Evolutionary conservation across 768 basidiomycete species (phyloP).

Genomic region (Phlegmacium glaucopus): DNA sequence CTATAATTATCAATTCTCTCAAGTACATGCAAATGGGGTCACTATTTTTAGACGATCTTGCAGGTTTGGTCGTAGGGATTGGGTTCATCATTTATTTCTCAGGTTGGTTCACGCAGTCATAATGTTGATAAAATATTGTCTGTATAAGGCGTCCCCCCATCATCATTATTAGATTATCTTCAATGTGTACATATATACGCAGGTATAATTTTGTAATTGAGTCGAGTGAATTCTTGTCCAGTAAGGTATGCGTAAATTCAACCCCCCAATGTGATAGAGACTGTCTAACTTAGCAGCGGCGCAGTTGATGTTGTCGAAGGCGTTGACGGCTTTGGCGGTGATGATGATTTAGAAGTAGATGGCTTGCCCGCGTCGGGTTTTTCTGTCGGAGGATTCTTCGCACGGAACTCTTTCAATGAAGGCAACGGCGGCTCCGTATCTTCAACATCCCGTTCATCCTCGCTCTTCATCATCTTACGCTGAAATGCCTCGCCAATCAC

Average conservation of each 20-base stretch:
- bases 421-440: slow-evolving; percentile 5
- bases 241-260: neutral
- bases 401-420: slow-evolving; percentile 14
- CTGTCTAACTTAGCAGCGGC: neutral
- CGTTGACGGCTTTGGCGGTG: no score
- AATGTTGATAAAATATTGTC: neutral
- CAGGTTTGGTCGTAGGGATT: slow-evolving; percentile 66
- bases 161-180: neutral
- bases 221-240: neutral
- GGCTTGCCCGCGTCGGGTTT: neutral
- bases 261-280: neutral
- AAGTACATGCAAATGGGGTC: slow-evolving; percentile 70
- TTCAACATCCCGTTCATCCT: slow-evolving; percentile 7
- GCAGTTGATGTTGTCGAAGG: no score
- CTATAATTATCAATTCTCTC: slow-evolving; percentile 56
- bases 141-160: neutral
- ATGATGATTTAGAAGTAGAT: no score
- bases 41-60: slow-evolving; percentile 67
- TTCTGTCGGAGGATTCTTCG: slow-evolving; percentile 12
- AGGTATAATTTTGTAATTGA: slow-evolving; percentile 4
- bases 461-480: slow-evolving; percentile 9
- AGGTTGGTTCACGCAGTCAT: slow-evolving; percentile 35
- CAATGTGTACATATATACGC: slow-evolving; percentile 1
- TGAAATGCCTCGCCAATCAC: slow-evolving; percentile 42
- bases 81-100: slow-evolving; percentile 61